Base-by-base conservation (phyloP, 495 filamentous ascomycete species). In the Penicillium crystallinum region DNA sequence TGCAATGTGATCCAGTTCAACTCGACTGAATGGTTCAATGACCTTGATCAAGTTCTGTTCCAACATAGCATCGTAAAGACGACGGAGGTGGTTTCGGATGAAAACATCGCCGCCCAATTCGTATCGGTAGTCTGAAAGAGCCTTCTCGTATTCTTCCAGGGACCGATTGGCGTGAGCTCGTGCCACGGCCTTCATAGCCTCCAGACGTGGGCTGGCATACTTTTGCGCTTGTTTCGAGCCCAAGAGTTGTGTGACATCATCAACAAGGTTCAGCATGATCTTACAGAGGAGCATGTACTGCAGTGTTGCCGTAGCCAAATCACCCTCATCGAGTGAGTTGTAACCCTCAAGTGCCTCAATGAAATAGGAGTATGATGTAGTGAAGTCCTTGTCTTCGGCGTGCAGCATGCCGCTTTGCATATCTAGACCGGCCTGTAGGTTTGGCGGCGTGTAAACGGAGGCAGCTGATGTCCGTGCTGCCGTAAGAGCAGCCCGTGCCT, bases 231-330 rank as follows among this genome's bases (percentile, higher is more conserved):
- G 90, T 78, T 98, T 98, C 39, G 88, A 91, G 14, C 85, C 83
- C 81, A 97, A 87, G 47, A 98, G 77, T 62, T 83, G 80, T 71
- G 90, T 91, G 64, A 99, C 92, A 72, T 99, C 93, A 76, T 97
- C 91, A 56, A 82, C 89, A 29, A 92, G 74, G 74, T 99, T 99
- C 55, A 97, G 78, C 93, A 99, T 97, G 75, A 99, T 95, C 78
- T 97, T 97, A 81, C 93, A 97, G 25, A 99, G 83, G 30, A 99
- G 79, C 95, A 99, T 97, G 80, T 99, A 99, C 73, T 99, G 95
- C 56, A 99, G 76, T 22, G 93, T 88, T 8, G 91, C 85, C 8
- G 90, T 92, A 5, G 93, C 93, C 69, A 90, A 86, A 53, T 81
- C 77, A 6, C 85, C 72, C 58, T 92, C 89, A 54, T 99, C 93